Percentiles rank a stretch among this genome's conserved stretches.
phyloP scores from a whole-genome alignment of 192 early-diverging fungal species.

The Podila epigama region DNA sequence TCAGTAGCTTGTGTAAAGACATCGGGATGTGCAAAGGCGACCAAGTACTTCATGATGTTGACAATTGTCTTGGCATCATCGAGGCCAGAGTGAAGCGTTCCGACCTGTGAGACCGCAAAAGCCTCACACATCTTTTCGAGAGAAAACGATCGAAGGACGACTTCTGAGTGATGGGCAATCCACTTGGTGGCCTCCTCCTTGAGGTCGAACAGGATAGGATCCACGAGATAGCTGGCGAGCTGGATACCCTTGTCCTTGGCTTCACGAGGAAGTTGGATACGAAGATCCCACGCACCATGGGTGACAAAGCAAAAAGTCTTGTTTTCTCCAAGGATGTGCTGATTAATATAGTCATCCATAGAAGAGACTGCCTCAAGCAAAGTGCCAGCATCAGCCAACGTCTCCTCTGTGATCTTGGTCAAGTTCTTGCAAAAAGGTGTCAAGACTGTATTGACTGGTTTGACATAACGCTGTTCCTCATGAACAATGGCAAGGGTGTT shows the following conservation, averaged over 20 bases:
- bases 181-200: conserved; percentile 71
- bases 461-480: conserved; percentile 57
- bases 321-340: conserved; percentile 55
- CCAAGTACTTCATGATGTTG: conserved; percentile 60
- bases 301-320: conserved; percentile 74
- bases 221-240: conserved; percentile 63
- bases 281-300: conserved; percentile 75
- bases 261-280: conserved; percentile 72
- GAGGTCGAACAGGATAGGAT: conserved; percentile 71
- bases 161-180: conserved; percentile 67
- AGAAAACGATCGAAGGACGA: conserved; percentile 57
- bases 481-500: conserved; percentile 50
- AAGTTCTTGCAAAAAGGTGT: conserved; percentile 66
- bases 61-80: conserved; percentile 69
- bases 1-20: conserved; percentile 71
- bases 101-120: conserved; percentile 58
- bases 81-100: conserved; percentile 62
- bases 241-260: conserved; percentile 68
- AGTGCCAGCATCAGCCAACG: conserved; percentile 57
- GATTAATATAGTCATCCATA: conserved; percentile 60
- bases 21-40: conserved; percentile 57
- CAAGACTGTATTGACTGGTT: conserved; percentile 57
- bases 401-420: conserved; percentile 66
- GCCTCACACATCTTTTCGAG: conserved; percentile 65
- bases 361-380: conserved; percentile 61